Percentiles rank a stretch among this genome's conserved stretches.
phyloP scores from a whole-genome alignment of 352 stramenopile species.

The Aphanomyces cochlioides region DNA sequence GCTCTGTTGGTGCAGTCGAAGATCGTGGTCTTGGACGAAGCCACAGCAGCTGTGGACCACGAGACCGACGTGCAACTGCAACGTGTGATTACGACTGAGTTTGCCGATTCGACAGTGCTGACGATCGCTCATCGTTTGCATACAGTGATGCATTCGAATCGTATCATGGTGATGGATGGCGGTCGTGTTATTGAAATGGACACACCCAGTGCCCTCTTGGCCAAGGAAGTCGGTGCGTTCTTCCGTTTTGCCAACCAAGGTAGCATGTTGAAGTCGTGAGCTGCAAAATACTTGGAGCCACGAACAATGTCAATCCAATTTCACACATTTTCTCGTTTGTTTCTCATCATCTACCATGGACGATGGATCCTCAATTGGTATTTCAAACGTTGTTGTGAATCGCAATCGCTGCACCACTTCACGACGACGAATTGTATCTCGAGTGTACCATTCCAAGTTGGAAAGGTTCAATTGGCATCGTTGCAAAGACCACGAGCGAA shows the following conservation, averaged over 20 bases:
- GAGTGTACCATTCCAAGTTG: too few relatives aligned
- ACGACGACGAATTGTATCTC: too few relatives aligned
- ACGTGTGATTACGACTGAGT: conserved; percentile 63
- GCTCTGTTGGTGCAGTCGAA: conserved; percentile 84
- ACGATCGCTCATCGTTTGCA: conserved; percentile 92
- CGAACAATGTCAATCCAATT: too few relatives aligned
- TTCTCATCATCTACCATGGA: too few relatives aligned
- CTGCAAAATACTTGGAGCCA: too few relatives aligned
- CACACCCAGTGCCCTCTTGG: conserved; percentile 56
- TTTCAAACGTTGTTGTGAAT: too few relatives aligned
- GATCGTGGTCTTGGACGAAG: conserved; percentile 80
- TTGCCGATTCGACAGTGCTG: conserved; percentile 79
- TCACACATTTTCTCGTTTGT: too few relatives aligned
- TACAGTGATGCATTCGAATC: conserved; percentile 92
- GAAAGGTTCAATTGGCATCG: too few relatives aligned
- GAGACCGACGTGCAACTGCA: conserved; percentile 47
- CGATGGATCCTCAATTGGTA: too few relatives aligned
- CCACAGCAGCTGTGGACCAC: conserved; percentile 38
- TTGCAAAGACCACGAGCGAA: too few relatives aligned
- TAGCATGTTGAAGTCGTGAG: neutral
- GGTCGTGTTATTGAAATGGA: conserved; percentile 72
- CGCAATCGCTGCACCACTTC: too few relatives aligned
- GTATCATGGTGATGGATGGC: conserved; percentile 86
- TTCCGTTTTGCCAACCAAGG: conserved; percentile 23
- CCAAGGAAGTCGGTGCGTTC: conserved; percentile 25